phyloP scores from a whole-genome alignment of 805 yeast genomes.

The Schwanniomyces pseudopolymorphus region DNA sequence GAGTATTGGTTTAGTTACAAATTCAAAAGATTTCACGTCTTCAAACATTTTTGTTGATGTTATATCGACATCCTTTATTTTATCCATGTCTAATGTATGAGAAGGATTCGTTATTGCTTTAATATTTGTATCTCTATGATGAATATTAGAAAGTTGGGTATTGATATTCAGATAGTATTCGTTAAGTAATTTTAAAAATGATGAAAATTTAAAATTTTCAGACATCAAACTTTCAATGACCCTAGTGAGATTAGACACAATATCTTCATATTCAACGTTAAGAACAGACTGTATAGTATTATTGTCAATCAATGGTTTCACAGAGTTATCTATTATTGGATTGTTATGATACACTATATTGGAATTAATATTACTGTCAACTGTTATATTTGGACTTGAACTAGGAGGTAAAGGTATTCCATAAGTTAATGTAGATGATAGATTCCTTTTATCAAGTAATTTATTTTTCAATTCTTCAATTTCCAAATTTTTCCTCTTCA shows the following conservation, averaged over 20 bases:
- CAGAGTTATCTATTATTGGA: conserved; percentile 27
- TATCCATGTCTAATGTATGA: conserved; percentile 25
- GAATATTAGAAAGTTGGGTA: conserved; percentile 20
- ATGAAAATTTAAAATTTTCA: conserved; percentile 37
- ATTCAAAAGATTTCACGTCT: conserved; percentile 37
- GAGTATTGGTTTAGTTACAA: conserved; percentile 32
- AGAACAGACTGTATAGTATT: conserved; percentile 12
- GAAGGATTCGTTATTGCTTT: conserved; percentile 30
- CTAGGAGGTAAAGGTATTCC: conserved; percentile 20
- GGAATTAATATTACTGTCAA: conserved; percentile 14
- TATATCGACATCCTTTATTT: conserved; percentile 11
- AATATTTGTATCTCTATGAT: conserved; percentile 6
- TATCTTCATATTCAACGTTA: conserved; percentile 28
- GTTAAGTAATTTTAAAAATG: conserved; percentile 27
- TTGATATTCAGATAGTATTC: conserved; percentile 28
- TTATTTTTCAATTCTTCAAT: conserved; percentile 33
- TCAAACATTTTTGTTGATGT: conserved; percentile 17
- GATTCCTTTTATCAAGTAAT: conserved; percentile 31
- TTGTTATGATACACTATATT: conserved; percentile 29
- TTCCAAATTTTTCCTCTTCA: conserved; percentile 31
- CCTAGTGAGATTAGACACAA: conserved; percentile 32
- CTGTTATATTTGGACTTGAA: conserved; percentile 1
- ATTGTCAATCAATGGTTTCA: background rate
- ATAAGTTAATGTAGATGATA: conserved; percentile 26
- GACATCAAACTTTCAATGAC: conserved; percentile 34